A percentile compares a stretch with the other conserved stretches of the same genome.
These are phyloP conservation scores for Paramecium caudatum DNA, from an alignment of 73 alveolate species.

Conservation along the genomic window DNA sequence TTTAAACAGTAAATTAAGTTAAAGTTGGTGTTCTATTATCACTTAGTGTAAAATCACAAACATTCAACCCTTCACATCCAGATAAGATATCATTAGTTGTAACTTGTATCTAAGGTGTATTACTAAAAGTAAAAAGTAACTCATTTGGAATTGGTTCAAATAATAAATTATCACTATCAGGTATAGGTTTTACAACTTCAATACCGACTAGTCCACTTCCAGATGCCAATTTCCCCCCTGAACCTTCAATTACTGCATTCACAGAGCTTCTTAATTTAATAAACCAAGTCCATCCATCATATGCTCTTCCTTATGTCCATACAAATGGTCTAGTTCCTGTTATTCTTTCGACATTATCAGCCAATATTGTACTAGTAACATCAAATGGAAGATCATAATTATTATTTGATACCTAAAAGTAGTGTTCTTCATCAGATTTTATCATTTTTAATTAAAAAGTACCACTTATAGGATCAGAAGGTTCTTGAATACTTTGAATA, in stretches of 20 bases:
- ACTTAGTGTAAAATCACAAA: not conserved
- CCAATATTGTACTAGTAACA: not conserved
- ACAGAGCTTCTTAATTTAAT: too few species aligned
- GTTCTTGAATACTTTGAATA: not conserved
- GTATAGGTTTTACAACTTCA: too few species aligned
- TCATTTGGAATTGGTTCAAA: slow-evolving; percentile 15
- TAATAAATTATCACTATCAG: not conserved
- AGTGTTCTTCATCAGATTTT: not conserved
- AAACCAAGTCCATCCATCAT: slow-evolving; percentile 53
- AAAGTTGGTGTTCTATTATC: not conserved
- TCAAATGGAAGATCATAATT: slow-evolving; percentile 2
- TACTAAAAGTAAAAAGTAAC: not conserved
- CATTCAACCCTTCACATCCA: not conserved
- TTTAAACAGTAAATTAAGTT: not conserved
- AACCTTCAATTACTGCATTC: too few species aligned
- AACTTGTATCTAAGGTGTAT: not conserved
- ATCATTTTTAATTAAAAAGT: not conserved
- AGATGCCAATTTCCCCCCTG: not conserved
- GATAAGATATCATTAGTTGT: not conserved
- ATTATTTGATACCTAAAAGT: not conserved
- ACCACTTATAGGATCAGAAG: slow-evolving; percentile 43
- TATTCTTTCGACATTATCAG: not conserved
- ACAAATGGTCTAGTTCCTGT: slow-evolving; percentile 11
- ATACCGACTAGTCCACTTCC: too few species aligned
- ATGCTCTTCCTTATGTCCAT: slow-evolving; percentile 47